Conservation (phyloP, 345 rosid species). For the Eucalyptus dawsonii region DNA sequence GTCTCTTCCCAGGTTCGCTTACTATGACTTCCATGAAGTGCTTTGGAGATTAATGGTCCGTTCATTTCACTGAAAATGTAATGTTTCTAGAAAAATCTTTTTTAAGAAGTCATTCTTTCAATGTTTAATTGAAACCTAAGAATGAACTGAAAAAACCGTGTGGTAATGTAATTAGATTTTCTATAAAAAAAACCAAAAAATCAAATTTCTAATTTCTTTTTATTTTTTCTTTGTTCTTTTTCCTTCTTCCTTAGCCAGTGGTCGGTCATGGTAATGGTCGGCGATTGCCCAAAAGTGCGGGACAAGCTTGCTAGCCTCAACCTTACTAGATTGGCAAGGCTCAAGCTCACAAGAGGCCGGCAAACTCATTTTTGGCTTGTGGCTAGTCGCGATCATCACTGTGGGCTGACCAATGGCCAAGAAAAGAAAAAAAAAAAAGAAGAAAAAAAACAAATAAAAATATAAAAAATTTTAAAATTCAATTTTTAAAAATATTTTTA, state of each 20-base stretch:
- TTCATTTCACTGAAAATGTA: not conserved
- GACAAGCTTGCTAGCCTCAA: accelerated
- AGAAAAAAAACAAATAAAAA: too few species aligned
- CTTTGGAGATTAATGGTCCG: not conserved
- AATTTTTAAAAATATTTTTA: accelerated
- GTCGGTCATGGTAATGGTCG: accelerated
- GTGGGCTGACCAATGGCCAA: accelerated
- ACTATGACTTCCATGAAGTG: not conserved
- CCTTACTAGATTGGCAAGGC: not conserved
- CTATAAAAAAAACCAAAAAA: accelerated
- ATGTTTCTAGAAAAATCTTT: too few species aligned
- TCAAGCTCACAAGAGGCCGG: accelerated
- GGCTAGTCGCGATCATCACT: too few species aligned
- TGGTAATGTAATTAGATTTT: not conserved
- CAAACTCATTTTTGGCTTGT: too few species aligned
- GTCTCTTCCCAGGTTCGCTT: not conserved
- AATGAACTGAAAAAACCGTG: accelerated
- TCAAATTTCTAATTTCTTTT: too few species aligned
- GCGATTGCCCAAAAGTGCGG: accelerated
- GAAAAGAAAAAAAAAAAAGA: accelerated
- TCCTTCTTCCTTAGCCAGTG: accelerated
- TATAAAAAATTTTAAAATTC: too few species aligned
- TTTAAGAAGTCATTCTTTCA: too few species aligned
- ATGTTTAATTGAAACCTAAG: too few species aligned
- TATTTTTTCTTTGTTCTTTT: too few species aligned